Base-by-base conservation (phyloP, 129 eudicot genomes). In the Escallonia herrerae region DNA sequence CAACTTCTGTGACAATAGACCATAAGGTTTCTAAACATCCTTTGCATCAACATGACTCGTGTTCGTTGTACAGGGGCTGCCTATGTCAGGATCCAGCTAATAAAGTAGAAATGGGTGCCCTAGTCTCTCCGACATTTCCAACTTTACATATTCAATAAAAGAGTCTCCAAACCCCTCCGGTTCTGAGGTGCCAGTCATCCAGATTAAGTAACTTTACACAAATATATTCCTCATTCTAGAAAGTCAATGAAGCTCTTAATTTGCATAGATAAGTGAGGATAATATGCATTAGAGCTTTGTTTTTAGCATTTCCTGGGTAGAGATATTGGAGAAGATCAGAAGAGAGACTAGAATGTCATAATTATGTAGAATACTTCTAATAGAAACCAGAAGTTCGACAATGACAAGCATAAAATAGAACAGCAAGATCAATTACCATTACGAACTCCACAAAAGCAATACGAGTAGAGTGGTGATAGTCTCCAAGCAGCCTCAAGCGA, bases 401-500 rank as follows among this genome's bases (percentile, higher is more conserved):
- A 48, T 3, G 46, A 11, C 4, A 3, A 65, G 33, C 42, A 49
- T 15, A 58, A 41, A 39, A 41, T 3, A 56, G 44, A 39, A 40
- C 55, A 46, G 62, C 8, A 67, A 13, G 41, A 56, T 47, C 37
- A 49, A 50, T 69, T 76, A 86, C 95, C 86, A 82, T 72, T 43
- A 75, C 89, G 75, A 83, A 86, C 68, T 86, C 95, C 68, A 86
- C 95, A 63, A 86, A 86, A 56, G 86, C 89, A 46, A 86, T 86
- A 44, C 89, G 89, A 61, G 95, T 86, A 3, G 89, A 80, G 68
- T 86, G 95, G 49, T 83, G 86, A 72, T 82, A 80, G 71, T 86
- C 94, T 38, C 94, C 94, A 43, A 86, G 94, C 82, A 86, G 67
- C 89, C 94, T 86, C 78, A 86, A 61, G 66, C 94, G 94, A n/a